Conservation (phyloP, 108 stramenopile species). For the Cyclotella atomus region DNA sequence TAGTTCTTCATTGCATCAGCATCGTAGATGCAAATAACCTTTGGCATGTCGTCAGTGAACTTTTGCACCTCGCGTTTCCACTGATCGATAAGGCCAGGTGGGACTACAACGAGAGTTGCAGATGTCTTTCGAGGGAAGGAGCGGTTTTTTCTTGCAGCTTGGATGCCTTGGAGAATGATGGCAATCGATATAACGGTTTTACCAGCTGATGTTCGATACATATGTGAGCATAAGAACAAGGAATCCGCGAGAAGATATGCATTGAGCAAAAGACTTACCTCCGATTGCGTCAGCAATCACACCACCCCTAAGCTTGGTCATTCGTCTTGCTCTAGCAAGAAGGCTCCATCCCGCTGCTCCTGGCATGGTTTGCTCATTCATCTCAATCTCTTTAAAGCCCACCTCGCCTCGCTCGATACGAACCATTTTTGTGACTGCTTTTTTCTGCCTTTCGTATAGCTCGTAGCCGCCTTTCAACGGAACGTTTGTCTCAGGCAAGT, state of each 20-base stretch:
- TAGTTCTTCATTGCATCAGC: conserved; percentile 37
- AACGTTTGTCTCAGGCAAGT: conserved; percentile 39
- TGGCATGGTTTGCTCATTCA: conserved; percentile 64
- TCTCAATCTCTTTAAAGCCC: conserved; percentile 66
- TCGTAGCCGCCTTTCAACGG: conserved; percentile 35
- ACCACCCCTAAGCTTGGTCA: conserved; percentile 59
- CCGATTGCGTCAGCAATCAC: conserved; percentile 87
- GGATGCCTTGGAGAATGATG: conserved; percentile 61
- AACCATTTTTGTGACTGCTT: conserved; percentile 71
- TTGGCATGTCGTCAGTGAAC: conserved; percentile 53
- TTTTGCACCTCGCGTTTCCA: conserved; percentile 74
- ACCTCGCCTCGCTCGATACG: conserved; percentile 57
- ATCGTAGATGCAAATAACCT: conserved; percentile 61
- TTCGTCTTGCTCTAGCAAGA: conserved; percentile 57
- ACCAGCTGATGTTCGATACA: conserved; percentile 35
- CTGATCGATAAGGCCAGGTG: conserved; percentile 73
- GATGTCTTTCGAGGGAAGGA: conserved; percentile 46
- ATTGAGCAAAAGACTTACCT: not conserved
- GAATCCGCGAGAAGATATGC: not conserved
- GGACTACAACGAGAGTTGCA: conserved; percentile 76
- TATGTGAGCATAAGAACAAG: not conserved
- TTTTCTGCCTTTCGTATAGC: conserved; percentile 72
- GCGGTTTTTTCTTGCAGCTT: conserved; percentile 41
- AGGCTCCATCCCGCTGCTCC: conserved; percentile 68
- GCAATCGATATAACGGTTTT: conserved; percentile 84